These are phyloP conservation scores for Blastosporella zonata DNA, from an alignment of 1,284 basidiomycete genomes.

Conservation along the genomic window DNA sequence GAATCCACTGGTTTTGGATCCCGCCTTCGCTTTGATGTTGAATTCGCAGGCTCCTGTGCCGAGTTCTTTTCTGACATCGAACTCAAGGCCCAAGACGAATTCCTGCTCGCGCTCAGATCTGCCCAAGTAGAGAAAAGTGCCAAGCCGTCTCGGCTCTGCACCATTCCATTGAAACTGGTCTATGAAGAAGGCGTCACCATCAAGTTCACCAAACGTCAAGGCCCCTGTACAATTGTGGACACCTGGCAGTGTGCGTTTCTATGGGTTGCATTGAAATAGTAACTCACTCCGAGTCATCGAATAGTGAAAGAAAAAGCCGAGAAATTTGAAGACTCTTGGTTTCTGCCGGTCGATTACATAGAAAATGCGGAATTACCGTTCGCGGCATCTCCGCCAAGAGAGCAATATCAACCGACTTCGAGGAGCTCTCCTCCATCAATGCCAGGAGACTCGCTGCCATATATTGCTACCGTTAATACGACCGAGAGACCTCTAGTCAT, in stretches of 20 bases:
- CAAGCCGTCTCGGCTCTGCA: conserved; percentile 28
- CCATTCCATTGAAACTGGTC: conserved; percentile 33
- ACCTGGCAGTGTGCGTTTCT: conserved; percentile 38
- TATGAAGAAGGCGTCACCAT: conserved; percentile 38
- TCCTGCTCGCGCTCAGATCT: conserved; percentile 45
- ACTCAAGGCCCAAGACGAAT: conserved; percentile 34
- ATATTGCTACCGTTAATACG: not conserved
- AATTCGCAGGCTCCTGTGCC: conserved; percentile 32
- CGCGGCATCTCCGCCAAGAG: not conserved
- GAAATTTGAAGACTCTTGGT: conserved; percentile 24
- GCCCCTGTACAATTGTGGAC: conserved; percentile 25
- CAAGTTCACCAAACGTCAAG: conserved; percentile 29
- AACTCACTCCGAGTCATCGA: not conserved
- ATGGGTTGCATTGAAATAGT: not conserved
- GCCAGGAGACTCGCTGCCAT: not conserved
- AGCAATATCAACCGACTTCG: not conserved
- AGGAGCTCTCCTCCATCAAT: not conserved
- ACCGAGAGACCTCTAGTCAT: not conserved
- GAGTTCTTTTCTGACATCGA: conserved; percentile 28
- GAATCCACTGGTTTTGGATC: conserved; percentile 15
- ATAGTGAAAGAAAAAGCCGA: conserved; percentile 10
- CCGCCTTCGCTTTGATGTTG: conserved; percentile 34
- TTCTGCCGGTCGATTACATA: not conserved
- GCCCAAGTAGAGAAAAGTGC: conserved; percentile 25
- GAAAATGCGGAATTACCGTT: not conserved